Percentiles rank a stretch among this genome's conserved stretches.
phyloP scores from a whole-genome alignment of 306 rosid species.

The Corylus avellana region DNA sequence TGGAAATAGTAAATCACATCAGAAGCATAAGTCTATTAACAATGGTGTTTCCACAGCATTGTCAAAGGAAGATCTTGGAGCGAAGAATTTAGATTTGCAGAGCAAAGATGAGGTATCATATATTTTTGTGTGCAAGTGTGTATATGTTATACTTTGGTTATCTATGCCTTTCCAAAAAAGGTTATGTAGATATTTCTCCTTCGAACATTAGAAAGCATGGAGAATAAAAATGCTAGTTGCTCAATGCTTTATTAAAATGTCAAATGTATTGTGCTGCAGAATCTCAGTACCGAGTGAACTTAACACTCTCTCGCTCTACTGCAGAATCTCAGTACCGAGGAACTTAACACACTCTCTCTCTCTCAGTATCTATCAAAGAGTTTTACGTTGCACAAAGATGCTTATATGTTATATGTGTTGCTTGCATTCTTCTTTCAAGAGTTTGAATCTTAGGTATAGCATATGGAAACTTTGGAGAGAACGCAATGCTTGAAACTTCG shows the following conservation, averaged over 20 bases:
- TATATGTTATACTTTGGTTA: neutral
- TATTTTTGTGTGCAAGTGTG: neutral
- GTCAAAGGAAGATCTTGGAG: conserved; percentile 50
- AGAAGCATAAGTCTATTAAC: conserved; percentile 65
- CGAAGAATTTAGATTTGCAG: conserved; percentile 51
- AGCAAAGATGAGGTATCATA: conserved; percentile 69
- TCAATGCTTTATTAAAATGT: neutral
- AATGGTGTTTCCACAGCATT: conserved; percentile 50
- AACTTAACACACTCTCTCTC: neutral
- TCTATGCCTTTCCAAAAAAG: conserved; percentile 1
- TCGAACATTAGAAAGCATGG: neutral
- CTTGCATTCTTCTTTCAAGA: neutral
- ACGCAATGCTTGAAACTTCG: too few relatives aligned
- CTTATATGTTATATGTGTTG: too few relatives aligned
- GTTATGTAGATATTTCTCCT: neutral
- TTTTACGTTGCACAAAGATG: neutral
- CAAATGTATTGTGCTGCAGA: neutral
- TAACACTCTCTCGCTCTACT: neutral
- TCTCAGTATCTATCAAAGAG: neutral
- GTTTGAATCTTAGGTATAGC: neutral
- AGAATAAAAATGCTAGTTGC: neutral
- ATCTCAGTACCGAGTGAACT: neutral
- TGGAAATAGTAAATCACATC: conserved; percentile 50
- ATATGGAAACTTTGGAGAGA: neutral
- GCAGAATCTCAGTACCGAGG: neutral